phyloP scores from a whole-genome alignment of 1,284 basidiomycete species.

The Exobasidium rhododendri region DNA sequence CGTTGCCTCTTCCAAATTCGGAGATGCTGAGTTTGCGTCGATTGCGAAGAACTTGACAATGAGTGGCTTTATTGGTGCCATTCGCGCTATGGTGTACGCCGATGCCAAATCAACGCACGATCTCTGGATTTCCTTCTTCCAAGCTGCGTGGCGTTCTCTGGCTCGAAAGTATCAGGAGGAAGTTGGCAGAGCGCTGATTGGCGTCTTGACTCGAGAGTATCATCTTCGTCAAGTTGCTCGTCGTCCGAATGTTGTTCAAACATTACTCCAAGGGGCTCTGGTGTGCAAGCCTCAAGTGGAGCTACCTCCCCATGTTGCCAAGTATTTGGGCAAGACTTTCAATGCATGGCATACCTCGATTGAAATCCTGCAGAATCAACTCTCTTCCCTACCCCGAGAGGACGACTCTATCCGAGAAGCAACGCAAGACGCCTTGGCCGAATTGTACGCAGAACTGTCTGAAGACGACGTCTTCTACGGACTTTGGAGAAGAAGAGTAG shows the following conservation, averaged over 20 bases:
- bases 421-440: slow-evolving; percentile 84
- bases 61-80: slow-evolving; percentile 58
- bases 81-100: slow-evolving; percentile 78
- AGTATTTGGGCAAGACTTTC: slow-evolving; percentile 94
- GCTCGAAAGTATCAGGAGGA: slow-evolving; percentile 83
- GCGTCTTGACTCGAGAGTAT: slow-evolving; percentile 87
- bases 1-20: slow-evolving; percentile 24
- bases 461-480: slow-evolving; percentile 99
- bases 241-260: slow-evolving; percentile 93
- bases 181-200: slow-evolving; percentile 83
- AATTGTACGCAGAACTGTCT: slow-evolving; percentile 89
- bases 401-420: slow-evolving; percentile 78
- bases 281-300: slow-evolving; percentile 81
- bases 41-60: slow-evolving; percentile 28
- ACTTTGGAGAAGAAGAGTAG: slow-evolving; percentile 82
- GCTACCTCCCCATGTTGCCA: slow-evolving; percentile 89
- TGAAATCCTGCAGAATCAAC: slow-evolving; percentile 78
- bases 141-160: slow-evolving; percentile 82
- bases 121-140: slow-evolving; percentile 86
- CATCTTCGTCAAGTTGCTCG: slow-evolving; percentile 82
- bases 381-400: slow-evolving; percentile 65
- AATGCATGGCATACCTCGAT: slow-evolving; percentile 89
- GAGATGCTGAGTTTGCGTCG: slow-evolving; percentile 22
- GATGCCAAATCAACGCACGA: slow-evolving; percentile 75
- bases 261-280: slow-evolving; percentile 77